Evolutionary conservation across 768 basidiomycete species (phyloP).

Genomic region (Lenzites betulinus): DNA sequence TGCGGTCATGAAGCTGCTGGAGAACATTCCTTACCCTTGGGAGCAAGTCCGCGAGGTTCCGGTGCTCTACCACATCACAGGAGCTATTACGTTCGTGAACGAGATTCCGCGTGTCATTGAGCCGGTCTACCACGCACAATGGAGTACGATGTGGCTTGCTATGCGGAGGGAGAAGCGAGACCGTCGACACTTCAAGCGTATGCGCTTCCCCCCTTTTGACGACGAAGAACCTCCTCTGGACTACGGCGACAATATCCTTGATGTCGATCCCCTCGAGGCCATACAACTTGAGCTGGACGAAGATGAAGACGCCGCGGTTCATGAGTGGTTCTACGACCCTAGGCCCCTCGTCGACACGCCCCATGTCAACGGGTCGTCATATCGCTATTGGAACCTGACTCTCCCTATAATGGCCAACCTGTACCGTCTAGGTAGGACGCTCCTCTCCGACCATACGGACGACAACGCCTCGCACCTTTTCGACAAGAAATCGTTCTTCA

Average conservation of each 20-base stretch:
- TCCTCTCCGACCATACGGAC: conserved; percentile 92
- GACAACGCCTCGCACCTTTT: conserved; percentile 91
- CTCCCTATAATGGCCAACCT: conserved; percentile 97
- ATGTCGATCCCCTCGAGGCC: conserved; percentile 96
- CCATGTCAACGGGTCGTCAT: conserved; percentile 90
- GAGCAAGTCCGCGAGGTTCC: conserved; percentile 99
- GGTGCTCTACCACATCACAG: conserved; percentile 97
- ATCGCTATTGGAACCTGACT: conserved; percentile 90
- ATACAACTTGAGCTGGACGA: conserved; percentile 95
- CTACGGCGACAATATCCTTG: conserved; percentile 98
- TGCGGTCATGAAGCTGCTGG: conserved; percentile 97
- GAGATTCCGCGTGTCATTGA: conserved; percentile 97
- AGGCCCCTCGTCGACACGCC: conserved; percentile 90
- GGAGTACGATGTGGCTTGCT: conserved; percentile 99
- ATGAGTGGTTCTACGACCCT: conserved; percentile 99
- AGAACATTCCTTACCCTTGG: conserved; percentile 98
- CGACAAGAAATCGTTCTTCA: conserved; percentile 97
- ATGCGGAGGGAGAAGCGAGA: conserved; percentile 99
- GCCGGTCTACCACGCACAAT: conserved; percentile 97
- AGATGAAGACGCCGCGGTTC: conserved; percentile 87
- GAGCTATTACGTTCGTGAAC: conserved; percentile 99
- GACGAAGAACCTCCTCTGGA: conserved; percentile 99
- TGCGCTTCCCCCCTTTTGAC: conserved; percentile 99
- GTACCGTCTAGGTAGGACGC: conserved; percentile 91
- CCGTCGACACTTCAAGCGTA: conserved; percentile 98